These are phyloP conservation scores for Sporothrix globosa DNA, from an alignment of 2,329 filamentous ascomycete genomes.

Conservation along the genomic window DNA sequence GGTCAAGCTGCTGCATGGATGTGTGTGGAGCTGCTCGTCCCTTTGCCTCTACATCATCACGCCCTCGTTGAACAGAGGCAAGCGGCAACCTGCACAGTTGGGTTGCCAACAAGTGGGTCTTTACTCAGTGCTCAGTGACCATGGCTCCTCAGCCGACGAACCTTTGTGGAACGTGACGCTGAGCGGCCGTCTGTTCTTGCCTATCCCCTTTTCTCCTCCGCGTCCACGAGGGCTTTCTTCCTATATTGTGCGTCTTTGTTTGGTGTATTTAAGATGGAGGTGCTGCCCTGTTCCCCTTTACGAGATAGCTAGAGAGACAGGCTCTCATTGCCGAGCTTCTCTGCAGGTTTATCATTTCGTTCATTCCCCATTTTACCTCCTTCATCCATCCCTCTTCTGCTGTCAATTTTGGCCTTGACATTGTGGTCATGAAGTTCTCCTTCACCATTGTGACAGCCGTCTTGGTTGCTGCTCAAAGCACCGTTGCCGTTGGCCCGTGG, in stretches of 20 bases:
- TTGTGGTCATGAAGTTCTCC: conserved; percentile 18
- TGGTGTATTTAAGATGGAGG: conserved; percentile 11
- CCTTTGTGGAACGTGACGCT: background rate
- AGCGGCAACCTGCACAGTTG: background rate
- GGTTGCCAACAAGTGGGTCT: background rate
- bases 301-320: too few relatives aligned
- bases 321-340: background rate
- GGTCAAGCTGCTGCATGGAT: background rate
- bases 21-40: conserved; percentile 4
- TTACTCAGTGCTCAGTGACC: background rate
- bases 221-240: background rate
- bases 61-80: background rate
- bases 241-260: background rate
- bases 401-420: too few relatives aligned
- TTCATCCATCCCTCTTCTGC: background rate
- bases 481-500: background rate
- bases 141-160: background rate
- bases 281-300: background rate
- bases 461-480: background rate
- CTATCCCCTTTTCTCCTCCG: background rate
- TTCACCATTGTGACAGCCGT: background rate
- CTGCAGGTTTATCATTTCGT: background rate
- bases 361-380: background rate
- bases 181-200: background rate
- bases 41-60: background rate